Percentiles rank a stretch among this genome's conserved stretches.
phyloP scores from a whole-genome alignment of 2,329 filamentous ascomycete genomes.

The Fusarium verrucosum region DNA sequence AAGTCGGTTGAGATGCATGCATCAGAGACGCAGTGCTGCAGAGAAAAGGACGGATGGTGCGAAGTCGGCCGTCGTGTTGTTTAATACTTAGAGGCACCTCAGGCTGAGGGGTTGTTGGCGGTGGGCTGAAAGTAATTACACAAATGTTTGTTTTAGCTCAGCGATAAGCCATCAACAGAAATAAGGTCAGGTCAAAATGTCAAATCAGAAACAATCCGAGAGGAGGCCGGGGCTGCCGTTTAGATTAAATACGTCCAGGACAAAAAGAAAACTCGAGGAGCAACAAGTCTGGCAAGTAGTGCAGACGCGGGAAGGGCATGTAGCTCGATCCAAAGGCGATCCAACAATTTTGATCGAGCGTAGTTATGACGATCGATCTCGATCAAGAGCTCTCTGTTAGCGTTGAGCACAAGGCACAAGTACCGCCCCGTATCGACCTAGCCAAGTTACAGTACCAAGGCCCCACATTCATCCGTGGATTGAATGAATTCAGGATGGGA shows the following conservation, averaged over 20 bases:
- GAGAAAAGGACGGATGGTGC: neutral
- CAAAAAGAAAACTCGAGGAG: slow-evolving; percentile 16
- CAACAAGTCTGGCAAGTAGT: slow-evolving; percentile 18
- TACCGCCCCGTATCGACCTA: slow-evolving; percentile 37
- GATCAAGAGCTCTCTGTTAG: slow-evolving; percentile 42
- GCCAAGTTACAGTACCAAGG: no score
- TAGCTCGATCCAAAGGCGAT: slow-evolving; percentile 41
- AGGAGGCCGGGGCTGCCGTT: slow-evolving; percentile 2
- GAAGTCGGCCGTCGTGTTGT: neutral
- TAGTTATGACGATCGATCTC: slow-evolving; percentile 47
- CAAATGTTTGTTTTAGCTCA: neutral
- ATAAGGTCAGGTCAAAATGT: no score
- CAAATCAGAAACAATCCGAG: neutral
- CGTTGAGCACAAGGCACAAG: slow-evolving; percentile 31
- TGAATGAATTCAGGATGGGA: slow-evolving; percentile 3
- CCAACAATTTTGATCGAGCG: slow-evolving; percentile 39
- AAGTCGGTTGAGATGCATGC: neutral
- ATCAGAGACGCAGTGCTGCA: neutral
- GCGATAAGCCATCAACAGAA: neutral
- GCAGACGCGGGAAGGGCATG: slow-evolving; percentile 18
- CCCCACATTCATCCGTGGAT: neutral
- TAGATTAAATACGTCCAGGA: slow-evolving; percentile 30
- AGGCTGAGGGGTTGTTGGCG: neutral
- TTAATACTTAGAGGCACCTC: no score
- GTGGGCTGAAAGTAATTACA: no score